A percentile compares a stretch with the other conserved stretches of the same genome.
Conservation (phyloP, 2,329 filamentous ascomycete species). For the Sporothrix pallida region DNA sequence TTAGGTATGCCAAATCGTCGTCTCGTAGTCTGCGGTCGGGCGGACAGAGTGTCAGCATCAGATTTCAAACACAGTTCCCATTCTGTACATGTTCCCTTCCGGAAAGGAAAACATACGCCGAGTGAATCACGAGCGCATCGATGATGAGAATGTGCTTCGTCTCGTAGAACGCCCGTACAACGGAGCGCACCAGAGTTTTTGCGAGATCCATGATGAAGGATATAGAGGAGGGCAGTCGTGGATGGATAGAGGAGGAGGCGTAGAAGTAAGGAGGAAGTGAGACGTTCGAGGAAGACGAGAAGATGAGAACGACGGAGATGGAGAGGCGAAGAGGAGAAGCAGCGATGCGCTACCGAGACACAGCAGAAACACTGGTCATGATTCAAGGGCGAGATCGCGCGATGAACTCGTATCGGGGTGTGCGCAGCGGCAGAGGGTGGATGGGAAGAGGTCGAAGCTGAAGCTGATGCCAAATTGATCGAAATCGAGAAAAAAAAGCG, state of each 20-base stretch:
- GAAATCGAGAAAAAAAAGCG: background rate
- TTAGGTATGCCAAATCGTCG: conserved; percentile 83
- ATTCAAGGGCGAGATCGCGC: conserved; percentile 25
- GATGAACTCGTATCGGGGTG: background rate
- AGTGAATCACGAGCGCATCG: conserved; percentile 85
- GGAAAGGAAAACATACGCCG: conserved; percentile 61
- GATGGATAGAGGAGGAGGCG: background rate
- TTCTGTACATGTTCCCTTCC: background rate
- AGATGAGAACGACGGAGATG: background rate
- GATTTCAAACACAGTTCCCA: conserved; percentile 45
- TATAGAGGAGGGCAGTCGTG: too few species aligned
- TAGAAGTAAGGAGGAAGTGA: background rate
- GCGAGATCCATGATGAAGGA: conserved; percentile 56
- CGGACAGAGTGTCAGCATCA: conserved; percentile 47
- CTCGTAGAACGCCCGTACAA: conserved; percentile 84
- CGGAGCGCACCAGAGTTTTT: conserved; percentile 83
- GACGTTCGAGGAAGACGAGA: background rate
- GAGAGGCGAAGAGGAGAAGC: background rate
- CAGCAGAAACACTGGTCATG: conserved; percentile 31
- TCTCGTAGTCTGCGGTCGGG: conserved; percentile 64
- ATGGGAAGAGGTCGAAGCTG: background rate
- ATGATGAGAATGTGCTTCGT: conserved; percentile 83
- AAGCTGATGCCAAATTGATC: background rate
- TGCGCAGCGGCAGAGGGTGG: background rate
- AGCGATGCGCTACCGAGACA: conserved; percentile 36